Evolutionary conservation across 345 rosid genomes (phyloP).

Genomic region (Triadica sebifera): DNA sequence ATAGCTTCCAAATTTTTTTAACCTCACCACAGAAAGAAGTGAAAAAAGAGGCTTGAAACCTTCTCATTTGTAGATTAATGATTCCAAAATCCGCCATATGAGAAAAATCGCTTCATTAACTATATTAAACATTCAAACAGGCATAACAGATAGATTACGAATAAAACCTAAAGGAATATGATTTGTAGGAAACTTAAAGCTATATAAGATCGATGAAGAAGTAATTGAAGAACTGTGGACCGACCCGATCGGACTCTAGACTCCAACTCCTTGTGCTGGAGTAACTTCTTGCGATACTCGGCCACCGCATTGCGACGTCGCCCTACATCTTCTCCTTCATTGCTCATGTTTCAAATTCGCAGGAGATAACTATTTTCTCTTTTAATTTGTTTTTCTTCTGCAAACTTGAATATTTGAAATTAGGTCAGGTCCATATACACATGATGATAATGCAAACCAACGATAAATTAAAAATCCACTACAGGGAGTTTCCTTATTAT

Average conservation of each 20-base stretch:
- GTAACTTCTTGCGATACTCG: constrained; percentile 86
- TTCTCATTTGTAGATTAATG: not conserved
- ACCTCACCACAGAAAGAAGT: too few species aligned
- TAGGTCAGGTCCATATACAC: not conserved
- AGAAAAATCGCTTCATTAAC: not conserved
- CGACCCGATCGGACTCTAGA: constrained; percentile 76
- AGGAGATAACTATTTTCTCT: not conserved
- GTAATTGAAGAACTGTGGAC: not conserved
- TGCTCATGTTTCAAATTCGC: constrained; percentile 13
- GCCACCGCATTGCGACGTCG: constrained; percentile 62
- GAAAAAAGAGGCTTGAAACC: too few species aligned
- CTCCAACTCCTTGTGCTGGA: constrained; percentile 87
- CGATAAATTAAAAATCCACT: not conserved
- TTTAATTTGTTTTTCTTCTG: not conserved
- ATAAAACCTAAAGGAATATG: not conserved
- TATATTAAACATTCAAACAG: not conserved
- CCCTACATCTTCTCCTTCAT: constrained; percentile 59
- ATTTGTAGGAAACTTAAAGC: not conserved
- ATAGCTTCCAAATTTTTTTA: too few species aligned
- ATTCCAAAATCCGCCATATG: not conserved
- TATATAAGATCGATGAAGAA: not conserved
- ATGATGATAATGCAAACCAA: not conserved
- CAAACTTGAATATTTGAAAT: not conserved
- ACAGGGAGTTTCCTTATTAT: too few species aligned
- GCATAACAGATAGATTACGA: not conserved